Evolutionary conservation across 225 moss, liverwort and hornwort species (phyloP).

Genomic region (Antitrichia curtipendula): DNA sequence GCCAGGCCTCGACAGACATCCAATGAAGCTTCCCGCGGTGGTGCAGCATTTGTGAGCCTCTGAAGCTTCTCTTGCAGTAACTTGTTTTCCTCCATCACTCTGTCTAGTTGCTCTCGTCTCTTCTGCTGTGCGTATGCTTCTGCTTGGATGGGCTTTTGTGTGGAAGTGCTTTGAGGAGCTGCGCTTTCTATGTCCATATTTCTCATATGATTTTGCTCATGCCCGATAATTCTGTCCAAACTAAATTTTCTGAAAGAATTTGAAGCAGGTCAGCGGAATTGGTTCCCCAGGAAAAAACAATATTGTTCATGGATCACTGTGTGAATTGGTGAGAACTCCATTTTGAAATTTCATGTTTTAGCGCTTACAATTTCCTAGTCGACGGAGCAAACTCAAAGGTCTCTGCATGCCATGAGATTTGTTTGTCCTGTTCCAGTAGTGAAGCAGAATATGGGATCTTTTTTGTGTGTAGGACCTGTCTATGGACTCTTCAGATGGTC

Average conservation of each 20-base stretch:
- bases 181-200: not conserved
- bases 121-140: not conserved
- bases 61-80: not conserved
- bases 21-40: slow-evolving; percentile 34
- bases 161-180: not conserved
- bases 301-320: not conserved
- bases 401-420: not conserved
- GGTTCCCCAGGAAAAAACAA: not conserved
- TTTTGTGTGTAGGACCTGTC: not conserved
- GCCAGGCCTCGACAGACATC: slow-evolving; percentile 59
- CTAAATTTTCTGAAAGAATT: not conserved
- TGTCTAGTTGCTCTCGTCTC: not conserved
- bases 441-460: not conserved
- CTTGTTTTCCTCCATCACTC: not conserved
- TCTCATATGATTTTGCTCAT: not conserved
- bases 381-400: not conserved
- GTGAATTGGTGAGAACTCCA: not conserved
- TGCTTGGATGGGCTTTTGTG: not conserved
- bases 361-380: not conserved
- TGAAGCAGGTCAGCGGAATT: not conserved
- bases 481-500: not conserved
- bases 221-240: not conserved
- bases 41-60: not conserved
- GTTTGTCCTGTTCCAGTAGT: not conserved
- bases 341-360: not conserved